Conservation (phyloP, 768 basidiomycete genomes). For the Suillus discolor region DNA sequence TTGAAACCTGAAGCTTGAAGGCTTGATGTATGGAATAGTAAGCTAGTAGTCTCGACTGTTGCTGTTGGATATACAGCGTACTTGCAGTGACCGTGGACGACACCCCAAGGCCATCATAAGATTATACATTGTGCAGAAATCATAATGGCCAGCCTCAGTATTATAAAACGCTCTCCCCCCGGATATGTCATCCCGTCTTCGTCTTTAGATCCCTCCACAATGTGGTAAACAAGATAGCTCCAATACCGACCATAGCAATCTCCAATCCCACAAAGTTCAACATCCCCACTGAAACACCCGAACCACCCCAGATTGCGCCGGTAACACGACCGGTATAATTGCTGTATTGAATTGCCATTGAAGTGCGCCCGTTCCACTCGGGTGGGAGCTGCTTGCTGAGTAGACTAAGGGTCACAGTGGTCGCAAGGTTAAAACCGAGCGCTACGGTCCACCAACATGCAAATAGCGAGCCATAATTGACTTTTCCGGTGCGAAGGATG, state of each 20-base stretch:
- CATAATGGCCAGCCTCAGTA: too few relatives aligned
- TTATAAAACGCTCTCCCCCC: neutral
- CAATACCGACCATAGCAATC: slow-evolving; percentile 61
- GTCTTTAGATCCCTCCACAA: slow-evolving; percentile 69
- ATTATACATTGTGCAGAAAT: too few relatives aligned
- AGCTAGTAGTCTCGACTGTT: too few relatives aligned
- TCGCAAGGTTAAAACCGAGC: slow-evolving; percentile 74
- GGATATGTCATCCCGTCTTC: slow-evolving; percentile 51
- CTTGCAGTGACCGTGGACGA: too few relatives aligned
- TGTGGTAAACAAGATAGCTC: slow-evolving; percentile 51
- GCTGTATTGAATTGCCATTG: slow-evolving; percentile 66
- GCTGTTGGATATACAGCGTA: too few relatives aligned
- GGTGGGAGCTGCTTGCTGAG: slow-evolving; percentile 70
- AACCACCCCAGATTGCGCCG: slow-evolving; percentile 71
- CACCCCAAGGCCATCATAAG: too few relatives aligned
- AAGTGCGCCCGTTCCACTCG: slow-evolving; percentile 58
- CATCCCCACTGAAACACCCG: slow-evolving; percentile 59
- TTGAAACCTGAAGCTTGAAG: too few relatives aligned
- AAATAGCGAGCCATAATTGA: slow-evolving; percentile 51
- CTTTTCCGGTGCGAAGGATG: slow-evolving; percentile 41
- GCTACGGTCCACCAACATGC: slow-evolving; percentile 53
- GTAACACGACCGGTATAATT: slow-evolving; percentile 67
- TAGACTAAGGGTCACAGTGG: slow-evolving; percentile 65
- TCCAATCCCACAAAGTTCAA: slow-evolving; percentile 58
- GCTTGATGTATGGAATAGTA: too few relatives aligned